These are phyloP conservation scores for Ceratocystis destructans DNA, from an alignment of 2,329 filamentous ascomycete genomes.

Conservation along the genomic window DNA sequence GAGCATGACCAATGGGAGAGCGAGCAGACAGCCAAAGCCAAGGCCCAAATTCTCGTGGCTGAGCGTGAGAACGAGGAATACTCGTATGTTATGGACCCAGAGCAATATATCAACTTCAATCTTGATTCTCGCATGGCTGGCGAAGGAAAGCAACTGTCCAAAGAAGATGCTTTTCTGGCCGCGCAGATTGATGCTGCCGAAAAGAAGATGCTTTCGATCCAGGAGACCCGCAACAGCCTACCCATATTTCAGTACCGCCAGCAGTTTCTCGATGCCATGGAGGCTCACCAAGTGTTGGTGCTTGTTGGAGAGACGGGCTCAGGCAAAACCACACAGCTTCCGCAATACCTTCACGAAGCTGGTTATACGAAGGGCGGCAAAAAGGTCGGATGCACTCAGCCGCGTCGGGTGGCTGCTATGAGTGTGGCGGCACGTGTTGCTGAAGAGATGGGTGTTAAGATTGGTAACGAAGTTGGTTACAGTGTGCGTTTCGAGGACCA, in stretches of 20 bases:
- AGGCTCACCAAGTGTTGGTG: slow-evolving; percentile 73
- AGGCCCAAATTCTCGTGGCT: slow-evolving; percentile 63
- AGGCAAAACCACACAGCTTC: slow-evolving; percentile 90
- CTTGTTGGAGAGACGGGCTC: slow-evolving; percentile 90
- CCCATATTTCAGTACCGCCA: slow-evolving; percentile 84
- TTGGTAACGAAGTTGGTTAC: slow-evolving; percentile 89
- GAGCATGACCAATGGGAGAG: slow-evolving; percentile 95
- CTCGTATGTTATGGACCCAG: slow-evolving; percentile 83
- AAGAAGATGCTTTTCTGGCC: slow-evolving; percentile 65
- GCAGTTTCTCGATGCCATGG: slow-evolving; percentile 73
- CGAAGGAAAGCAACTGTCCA: slow-evolving; percentile 55
- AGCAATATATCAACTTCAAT: slow-evolving; percentile 75
- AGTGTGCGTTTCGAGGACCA: slow-evolving; percentile 89
- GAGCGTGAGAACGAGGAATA: slow-evolving; percentile 68
- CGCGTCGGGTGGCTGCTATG: slow-evolving; percentile 91
- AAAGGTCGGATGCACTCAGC: slow-evolving; percentile 88
- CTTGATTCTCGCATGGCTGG: slow-evolving; percentile 60
- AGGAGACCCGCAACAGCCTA: slow-evolving; percentile 78
- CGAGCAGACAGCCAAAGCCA: slow-evolving; percentile 77
- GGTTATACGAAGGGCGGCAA: slow-evolving; percentile 72
- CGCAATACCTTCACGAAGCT: slow-evolving; percentile 84
- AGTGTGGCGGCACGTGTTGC: slow-evolving; percentile 91
- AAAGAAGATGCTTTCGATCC: slow-evolving; percentile 72
- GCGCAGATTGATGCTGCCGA: slow-evolving; percentile 80
- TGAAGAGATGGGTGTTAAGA: slow-evolving; percentile 78